Base-by-base conservation (phyloP, 208 protist genomes). In the Acanthamoeba divionensis region DNA sequence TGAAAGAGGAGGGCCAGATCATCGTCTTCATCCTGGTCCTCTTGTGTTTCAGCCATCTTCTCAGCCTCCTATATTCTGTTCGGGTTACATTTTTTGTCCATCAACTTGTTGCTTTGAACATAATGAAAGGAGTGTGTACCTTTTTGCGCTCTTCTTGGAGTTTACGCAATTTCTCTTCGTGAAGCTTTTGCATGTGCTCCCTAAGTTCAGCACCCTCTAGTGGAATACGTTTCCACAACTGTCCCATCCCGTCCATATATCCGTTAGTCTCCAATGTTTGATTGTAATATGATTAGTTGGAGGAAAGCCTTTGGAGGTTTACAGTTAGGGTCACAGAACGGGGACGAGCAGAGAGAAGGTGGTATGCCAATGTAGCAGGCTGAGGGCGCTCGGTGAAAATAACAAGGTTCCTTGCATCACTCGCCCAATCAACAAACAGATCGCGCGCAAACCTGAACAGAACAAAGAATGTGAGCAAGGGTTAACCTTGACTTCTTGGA, bases 361-460 rank as follows among this genome's bases (percentile, higher is more conserved):
- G 71, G 44, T 82, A 52, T 2, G 48, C 71, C 13, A 82, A 52
- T 10, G 71, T 82, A 36, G 48, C 71, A 36, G 71, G 71, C 24
- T 82, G 71, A 12, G 71, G 71, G 36, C 71, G 71, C 50, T 96
- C 92, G 7, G 92, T 96, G 29, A 96, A 90, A 0, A 96, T 36
- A 0, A 96, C 75, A 18, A 91, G 10, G 60, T 96, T 96, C 10
- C 57, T 83, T 26, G 88, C 57, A 55, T 96, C 63, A 0, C n/a
- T 12, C 36, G 79, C 47, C 92, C 92, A 96, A 18, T 92, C n/a
- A 15, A 94, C 52, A 77, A 96, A 96, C 21, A 96, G 52, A 18
- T 96, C 93, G 55, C 63, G 85, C 9, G 94, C 26, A 29, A 57
- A 96, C 86, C 77, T 4, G 93, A 54, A n/a, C n/a, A n/a, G n/a